Percentiles rank a stretch among this genome's conserved stretches.
phyloP scores from a whole-genome alignment of 2,329 filamentous ascomycete species.

The Colletotrichum musae region DNA sequence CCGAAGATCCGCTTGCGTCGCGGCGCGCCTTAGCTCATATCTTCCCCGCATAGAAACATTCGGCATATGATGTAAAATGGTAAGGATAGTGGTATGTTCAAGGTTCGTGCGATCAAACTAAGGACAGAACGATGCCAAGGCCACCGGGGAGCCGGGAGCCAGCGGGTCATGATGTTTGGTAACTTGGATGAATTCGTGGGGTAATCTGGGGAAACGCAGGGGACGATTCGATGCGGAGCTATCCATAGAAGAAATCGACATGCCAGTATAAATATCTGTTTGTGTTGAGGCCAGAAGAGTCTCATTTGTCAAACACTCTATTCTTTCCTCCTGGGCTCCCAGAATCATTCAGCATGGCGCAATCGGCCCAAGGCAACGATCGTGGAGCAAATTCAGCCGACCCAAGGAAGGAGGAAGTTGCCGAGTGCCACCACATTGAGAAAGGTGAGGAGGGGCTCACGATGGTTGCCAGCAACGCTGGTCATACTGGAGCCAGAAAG shows the following conservation, averaged over 20 bases:
- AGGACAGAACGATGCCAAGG: not conserved
- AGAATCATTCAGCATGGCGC: not conserved
- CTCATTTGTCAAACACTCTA: not conserved
- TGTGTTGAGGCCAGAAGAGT: not conserved
- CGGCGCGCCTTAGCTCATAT: not conserved
- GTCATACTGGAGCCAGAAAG: conserved; percentile 54
- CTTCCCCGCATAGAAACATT: not conserved
- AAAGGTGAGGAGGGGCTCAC: not conserved
- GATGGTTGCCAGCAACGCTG: conserved; percentile 33
- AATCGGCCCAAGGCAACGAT: not conserved
- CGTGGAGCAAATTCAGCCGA: not conserved
- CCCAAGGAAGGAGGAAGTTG: not conserved
- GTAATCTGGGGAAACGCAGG: conserved; percentile 9
- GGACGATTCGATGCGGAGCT: not conserved
- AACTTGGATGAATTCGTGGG: conserved; percentile 3
- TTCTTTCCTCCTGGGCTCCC: not conserved
- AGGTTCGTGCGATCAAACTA: not conserved
- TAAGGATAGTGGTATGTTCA: not conserved
- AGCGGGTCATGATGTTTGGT: not conserved
- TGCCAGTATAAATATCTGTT: not conserved
- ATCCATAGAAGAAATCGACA: not conserved
- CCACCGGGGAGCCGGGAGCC: not conserved
- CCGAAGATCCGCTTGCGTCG: not conserved
- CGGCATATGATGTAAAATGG: not conserved
- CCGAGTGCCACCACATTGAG: conserved; percentile 10